Base-by-base conservation (phyloP, 2,329 filamentous ascomycete species). In the Thielaviopsis populi region DNA sequence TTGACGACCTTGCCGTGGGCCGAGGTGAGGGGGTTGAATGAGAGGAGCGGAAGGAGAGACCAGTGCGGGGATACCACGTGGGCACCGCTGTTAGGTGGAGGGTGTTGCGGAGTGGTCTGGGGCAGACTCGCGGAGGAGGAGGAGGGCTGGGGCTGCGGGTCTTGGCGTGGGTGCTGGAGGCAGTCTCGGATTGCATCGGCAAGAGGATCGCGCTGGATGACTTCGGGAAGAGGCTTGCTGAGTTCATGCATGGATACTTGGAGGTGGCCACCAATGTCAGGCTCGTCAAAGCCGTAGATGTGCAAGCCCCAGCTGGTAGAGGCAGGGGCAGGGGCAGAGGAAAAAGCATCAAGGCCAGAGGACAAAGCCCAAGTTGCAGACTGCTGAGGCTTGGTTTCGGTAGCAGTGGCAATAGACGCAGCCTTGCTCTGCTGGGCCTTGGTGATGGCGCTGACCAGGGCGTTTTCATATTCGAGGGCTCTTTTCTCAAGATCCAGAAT, bases 1-100 rank as follows among this genome's bases (percentile, higher is more conserved):
- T 91, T 94, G 43, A 96, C 80, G 0, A 95, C 76, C 50, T 83
- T 81, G 6, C 89, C 84, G 73, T 97, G 92, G 0, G 84, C 82
- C 8, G 81, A 76, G 17, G 95, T 79, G 17, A 92, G 78, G 0
- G 89, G 87, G 1, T 82, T 83, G 69, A 96, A 87, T 0, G 89
- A 95, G 11, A 95, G 76, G 8, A 87, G 75, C 1, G 88, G 85
- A 37, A 81, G 70, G 7, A 86, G 72, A 1, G 82, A 84, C 76
- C 75, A 85, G 72, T 79, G 84, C 59, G 76, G 83, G 27, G 75
- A 75, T 53, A 79, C 74, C 8, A 56, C 27, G n/a, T 37, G 53
- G 2, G 30, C 24, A 13, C 30, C 24, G n/a, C 24, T 27, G 46
- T 15, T 50, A 15, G 22, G 22, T 4, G 13, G 10, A n/a, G 1